Evolutionary conservation across 202 grass and related monocot species (phyloP).

Genomic region (Setaria italica): DNA sequence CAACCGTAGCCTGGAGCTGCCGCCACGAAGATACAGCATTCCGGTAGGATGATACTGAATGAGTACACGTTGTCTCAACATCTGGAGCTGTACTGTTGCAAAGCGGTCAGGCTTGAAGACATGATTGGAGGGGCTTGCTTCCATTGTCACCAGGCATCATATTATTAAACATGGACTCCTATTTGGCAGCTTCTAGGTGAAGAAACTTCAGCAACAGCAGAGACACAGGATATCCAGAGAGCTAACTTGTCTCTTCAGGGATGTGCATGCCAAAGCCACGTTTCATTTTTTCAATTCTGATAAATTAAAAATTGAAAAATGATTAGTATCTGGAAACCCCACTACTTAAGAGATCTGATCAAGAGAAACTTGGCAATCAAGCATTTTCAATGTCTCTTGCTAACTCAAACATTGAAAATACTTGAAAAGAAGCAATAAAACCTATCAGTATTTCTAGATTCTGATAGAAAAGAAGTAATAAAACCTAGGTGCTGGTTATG

Average conservation of each 20-base stretch:
- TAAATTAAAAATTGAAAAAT: constrained; percentile 26
- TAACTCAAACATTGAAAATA: no score
- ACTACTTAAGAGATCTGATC: constrained; percentile 1
- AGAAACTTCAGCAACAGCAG: background rate
- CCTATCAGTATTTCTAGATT: background rate
- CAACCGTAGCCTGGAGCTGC: background rate
- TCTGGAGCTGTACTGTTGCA: background rate
- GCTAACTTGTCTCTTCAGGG: constrained; percentile 62
- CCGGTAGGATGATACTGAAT: background rate
- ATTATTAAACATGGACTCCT: background rate
- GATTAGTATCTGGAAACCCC: background rate
- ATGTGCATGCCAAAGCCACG: constrained; percentile 87
- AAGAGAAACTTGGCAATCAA: background rate
- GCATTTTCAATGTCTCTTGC: background rate
- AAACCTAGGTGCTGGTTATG: background rate
- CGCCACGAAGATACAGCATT: background rate
- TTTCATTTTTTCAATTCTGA: constrained; percentile 89
- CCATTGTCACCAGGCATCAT: constrained; percentile 7
- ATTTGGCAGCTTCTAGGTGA: background rate
- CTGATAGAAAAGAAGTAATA: constrained; percentile 1
- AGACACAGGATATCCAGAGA: background rate
- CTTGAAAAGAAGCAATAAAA: background rate
- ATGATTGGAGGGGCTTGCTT: background rate
- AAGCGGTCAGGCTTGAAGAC: background rate
- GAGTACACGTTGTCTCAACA: background rate